Percentiles rank a stretch among this genome's conserved stretches.
Conservation (phyloP, 345 rosid genomes). For the Heritiera littoralis region DNA sequence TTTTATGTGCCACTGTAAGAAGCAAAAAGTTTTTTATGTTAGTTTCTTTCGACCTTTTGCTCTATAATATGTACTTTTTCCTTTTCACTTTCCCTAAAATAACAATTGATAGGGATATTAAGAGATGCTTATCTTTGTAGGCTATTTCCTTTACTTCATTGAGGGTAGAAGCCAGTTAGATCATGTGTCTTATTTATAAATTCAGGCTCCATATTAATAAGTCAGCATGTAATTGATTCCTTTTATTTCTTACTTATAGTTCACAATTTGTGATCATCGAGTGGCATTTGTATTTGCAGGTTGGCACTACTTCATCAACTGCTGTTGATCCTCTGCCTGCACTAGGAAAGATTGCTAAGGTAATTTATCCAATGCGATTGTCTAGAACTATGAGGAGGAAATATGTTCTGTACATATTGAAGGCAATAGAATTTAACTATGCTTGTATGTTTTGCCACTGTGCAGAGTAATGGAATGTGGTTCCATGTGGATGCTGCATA, state of each 20-base stretch:
- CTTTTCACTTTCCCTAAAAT: conserved; percentile 6
- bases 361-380: conserved; percentile 28
- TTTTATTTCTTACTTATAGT: conserved; percentile 1
- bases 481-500: conserved; percentile 92
- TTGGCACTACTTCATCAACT: conserved; percentile 88
- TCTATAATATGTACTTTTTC: conserved; percentile 10
- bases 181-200: background rate
- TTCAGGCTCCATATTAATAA: conserved; percentile 2
- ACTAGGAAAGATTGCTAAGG: conserved; percentile 71
- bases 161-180: background rate
- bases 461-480: conserved; percentile 73
- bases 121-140: conserved; percentile 14
- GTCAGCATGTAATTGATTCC: background rate
- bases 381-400: background rate
- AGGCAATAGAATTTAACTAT: background rate
- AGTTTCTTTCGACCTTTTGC: background rate
- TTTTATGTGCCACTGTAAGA: conserved; percentile 80
- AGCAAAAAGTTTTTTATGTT: background rate
- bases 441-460: conserved; percentile 18
- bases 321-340: conserved; percentile 76
- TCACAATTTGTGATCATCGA: background rate
- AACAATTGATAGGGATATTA: background rate
- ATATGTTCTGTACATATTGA: background rate
- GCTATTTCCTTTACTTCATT: background rate
- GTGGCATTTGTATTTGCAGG: conserved; percentile 43